Evolutionary conservation across 2,329 filamentous ascomycete genomes (phyloP).

Genomic region (Paraphaeosphaeria sporulosa): DNA sequence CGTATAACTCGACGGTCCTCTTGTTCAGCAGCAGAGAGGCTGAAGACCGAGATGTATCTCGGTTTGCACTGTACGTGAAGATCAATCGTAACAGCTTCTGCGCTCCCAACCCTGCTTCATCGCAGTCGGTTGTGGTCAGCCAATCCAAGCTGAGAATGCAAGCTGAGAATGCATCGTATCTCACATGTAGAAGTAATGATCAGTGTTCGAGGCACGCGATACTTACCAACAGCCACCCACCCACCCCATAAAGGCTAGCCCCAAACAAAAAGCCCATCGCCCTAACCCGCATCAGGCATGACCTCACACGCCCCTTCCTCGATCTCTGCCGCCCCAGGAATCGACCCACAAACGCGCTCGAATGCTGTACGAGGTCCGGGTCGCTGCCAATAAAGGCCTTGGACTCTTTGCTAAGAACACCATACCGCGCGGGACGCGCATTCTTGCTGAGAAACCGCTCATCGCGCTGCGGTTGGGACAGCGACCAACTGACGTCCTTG

Average conservation of each 20-base stretch:
- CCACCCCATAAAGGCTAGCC: neutral
- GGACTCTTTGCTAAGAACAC: constrained; percentile 7
- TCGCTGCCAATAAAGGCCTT: constrained; percentile 11
- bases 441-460: constrained; percentile 9
- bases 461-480: constrained; percentile 1
- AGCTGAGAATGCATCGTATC: too few species aligned
- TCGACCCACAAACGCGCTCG: neutral
- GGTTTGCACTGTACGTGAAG: too few species aligned
- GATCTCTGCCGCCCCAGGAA: neutral
- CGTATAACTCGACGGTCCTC: too few species aligned
- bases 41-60: too few species aligned
- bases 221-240: too few species aligned
- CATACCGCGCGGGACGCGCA: constrained; percentile 4
- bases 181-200: neutral
- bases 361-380: constrained; percentile 10
- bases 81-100: too few species aligned
- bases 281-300: neutral
- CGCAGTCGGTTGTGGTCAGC: too few species aligned
- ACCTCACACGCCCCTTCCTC: neutral
- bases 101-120: too few species aligned
- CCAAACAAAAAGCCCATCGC: neutral
- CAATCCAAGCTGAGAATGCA: too few species aligned
- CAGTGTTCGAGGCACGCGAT: neutral
- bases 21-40: too few species aligned
- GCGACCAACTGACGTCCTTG: constrained; percentile 3